Evolutionary conservation across 768 basidiomycete genomes (phyloP), one percentile per base, ranked within the genome.

Genomic region (Albatrellus ellisii): DNA sequence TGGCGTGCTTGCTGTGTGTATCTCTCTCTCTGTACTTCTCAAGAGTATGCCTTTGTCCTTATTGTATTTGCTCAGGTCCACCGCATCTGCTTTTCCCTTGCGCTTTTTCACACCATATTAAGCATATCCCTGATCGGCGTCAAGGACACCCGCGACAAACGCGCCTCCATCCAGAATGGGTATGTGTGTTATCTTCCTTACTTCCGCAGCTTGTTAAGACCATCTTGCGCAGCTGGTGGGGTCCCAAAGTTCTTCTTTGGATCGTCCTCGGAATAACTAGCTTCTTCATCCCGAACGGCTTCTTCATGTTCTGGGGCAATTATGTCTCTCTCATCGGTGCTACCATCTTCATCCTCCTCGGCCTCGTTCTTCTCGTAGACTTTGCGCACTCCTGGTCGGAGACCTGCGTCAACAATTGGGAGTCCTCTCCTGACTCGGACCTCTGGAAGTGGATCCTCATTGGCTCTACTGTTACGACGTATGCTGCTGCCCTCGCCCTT

Each of bases 331-430:
- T 95, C 32, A 77, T 97, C 42, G 95, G 95, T 27, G 88, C 94
- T 0, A 88, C 84, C 5, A 58, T 91, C 46, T 99, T 99, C 67
- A 97, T 99, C 57, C 78, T 98, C 26, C 81, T 99, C 49, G 95
- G 95, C 36, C 79, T 99, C 22, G 88, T 99, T 44, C 80, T 99
- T 33, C 79, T 99, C 44, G 84, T 99, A 60, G 95, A 99, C 66
- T 98, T 98, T 55, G 95, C 95, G 2, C 95, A 99, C 58, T 84
- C 88, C 4, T 98, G 92, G 92, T 89, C 90, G 12, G 95, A 99
- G 62, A 92, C 79, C 5, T 98, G 94, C 58, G 72, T 97, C 40
- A 82, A 94, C 50, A 89, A 90, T 42, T 97, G 90, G 92, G 94
- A 97, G 59, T 75, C 77, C 45, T 49, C 47, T 18, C 77, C 75